A percentile compares a stretch with the other conserved stretches of the same genome.
phyloP scores from a whole-genome alignment of 2,329 filamentous ascomycete genomes.

The Boeremia exigua region DNA sequence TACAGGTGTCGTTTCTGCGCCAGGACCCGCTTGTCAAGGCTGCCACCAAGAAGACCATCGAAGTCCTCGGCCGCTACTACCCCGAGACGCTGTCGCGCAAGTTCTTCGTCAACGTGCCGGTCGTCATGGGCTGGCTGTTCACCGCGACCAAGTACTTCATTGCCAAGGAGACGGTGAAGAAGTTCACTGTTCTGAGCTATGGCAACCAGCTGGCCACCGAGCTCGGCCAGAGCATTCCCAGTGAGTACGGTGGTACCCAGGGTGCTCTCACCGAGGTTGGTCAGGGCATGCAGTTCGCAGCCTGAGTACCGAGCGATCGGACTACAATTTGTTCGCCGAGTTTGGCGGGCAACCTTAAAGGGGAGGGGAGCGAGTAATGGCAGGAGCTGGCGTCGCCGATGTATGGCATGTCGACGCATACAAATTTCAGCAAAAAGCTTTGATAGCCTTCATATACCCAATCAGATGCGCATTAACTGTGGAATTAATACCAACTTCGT shows the following conservation, averaged over 20 bases:
- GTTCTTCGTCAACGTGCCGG: constrained; percentile 94
- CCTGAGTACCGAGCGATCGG: constrained; percentile 2
- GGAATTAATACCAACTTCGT: not conserved
- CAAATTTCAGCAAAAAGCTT: constrained; percentile 8
- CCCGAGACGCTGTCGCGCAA: constrained; percentile 89
- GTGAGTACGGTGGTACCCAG: constrained; percentile 79
- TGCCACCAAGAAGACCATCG: constrained; percentile 80
- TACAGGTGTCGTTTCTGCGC: constrained; percentile 83
- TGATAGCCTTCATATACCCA: constrained; percentile 23
- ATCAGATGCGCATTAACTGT: constrained; percentile 3
- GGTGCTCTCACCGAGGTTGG: constrained; percentile 54
- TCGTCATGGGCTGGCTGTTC: constrained; percentile 82
- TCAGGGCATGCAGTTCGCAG: constrained; percentile 50
- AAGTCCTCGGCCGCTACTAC: constrained; percentile 80
- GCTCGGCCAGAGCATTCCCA: constrained; percentile 71
- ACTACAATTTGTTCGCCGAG: not conserved
- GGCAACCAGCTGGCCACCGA: constrained; percentile 72
- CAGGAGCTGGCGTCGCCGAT: constrained; percentile 13
- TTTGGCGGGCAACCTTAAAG: not conserved
- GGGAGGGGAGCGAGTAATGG: constrained; percentile 22
- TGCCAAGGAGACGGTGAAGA: constrained; percentile 56
- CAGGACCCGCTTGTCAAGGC: constrained; percentile 78
- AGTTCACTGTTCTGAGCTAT: constrained; percentile 58
- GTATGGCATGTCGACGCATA: not conserved
- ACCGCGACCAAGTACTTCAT: constrained; percentile 55